These are phyloP conservation scores for Cinchona pubescens DNA, from an alignment of 257 asterid genomes.

Conservation along the genomic window DNA sequence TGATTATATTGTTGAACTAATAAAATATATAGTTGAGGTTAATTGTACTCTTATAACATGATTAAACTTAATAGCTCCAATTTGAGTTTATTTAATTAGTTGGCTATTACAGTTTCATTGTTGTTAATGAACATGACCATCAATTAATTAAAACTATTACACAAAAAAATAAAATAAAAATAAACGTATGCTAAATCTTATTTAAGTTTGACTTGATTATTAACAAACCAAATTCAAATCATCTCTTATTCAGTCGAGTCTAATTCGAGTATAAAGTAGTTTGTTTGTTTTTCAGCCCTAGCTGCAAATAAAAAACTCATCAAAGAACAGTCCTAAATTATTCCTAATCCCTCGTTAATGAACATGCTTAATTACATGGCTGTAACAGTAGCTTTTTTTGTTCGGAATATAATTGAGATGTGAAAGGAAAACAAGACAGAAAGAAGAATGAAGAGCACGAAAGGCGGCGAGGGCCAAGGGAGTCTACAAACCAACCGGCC, in stretches of 20 bases:
- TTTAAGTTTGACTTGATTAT: too few species aligned
- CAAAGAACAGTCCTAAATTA: not conserved
- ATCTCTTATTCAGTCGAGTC: too few species aligned
- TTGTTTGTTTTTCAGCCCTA: too few species aligned
- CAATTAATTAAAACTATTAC: not conserved
- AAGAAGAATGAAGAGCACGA: not conserved
- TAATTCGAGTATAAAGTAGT: too few species aligned
- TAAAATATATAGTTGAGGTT: not conserved
- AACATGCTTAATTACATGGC: not conserved
- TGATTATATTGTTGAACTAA: conserved; percentile 15
- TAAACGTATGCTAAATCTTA: too few species aligned
- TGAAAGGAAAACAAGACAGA: conserved; percentile 2
- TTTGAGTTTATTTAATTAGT: not conserved
- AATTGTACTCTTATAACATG: not conserved
- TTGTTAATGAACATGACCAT: not conserved
- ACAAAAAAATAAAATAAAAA: too few species aligned
- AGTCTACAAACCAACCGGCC: conserved; percentile 14
- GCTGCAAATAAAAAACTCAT: not conserved
- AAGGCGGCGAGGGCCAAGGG: not conserved
- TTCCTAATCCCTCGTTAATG: not conserved
- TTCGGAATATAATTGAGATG: conserved; percentile 3
- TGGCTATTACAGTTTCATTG: not conserved
- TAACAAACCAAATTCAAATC: too few species aligned
- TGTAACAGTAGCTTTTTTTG: not conserved
- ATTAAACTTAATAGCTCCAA: not conserved